Evolutionary conservation across 73 alveolate species (phyloP).

Genomic region (Blepharisma japonicum): DNA sequence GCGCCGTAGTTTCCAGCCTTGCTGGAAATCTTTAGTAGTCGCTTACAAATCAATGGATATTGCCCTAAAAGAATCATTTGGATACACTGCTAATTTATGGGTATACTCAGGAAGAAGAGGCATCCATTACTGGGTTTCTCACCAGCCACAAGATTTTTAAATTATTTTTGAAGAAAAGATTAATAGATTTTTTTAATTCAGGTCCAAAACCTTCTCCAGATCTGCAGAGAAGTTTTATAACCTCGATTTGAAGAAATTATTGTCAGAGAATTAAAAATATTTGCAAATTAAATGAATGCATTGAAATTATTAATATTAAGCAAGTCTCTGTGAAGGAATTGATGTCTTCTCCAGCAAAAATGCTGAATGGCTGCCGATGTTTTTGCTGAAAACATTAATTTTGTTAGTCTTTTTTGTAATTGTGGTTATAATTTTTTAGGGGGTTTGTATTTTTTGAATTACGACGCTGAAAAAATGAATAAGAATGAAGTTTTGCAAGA

Average conservation of each 20-base stretch:
- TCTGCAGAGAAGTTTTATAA: background rate
- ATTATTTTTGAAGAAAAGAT: conserved; percentile 86
- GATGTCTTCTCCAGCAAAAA: too few relatives aligned
- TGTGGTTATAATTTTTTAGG: too few relatives aligned
- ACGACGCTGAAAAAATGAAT: too few relatives aligned
- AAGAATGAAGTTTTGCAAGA: too few relatives aligned
- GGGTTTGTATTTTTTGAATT: too few relatives aligned
- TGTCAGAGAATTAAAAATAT: background rate
- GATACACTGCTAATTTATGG: conserved; percentile 79
- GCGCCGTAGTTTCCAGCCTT: conserved; percentile 91
- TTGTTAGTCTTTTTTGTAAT: too few relatives aligned
- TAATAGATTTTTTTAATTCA: conserved; percentile 68
- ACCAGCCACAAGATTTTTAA: conserved; percentile 79
- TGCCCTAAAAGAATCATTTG: conserved; percentile 88
- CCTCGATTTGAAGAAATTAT: background rate
- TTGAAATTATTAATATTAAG: too few relatives aligned
- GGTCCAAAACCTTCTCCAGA: background rate
- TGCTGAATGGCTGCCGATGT: too few relatives aligned
- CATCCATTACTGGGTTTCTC: conserved; percentile 97
- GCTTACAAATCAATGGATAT: conserved; percentile 78
- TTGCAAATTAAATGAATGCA: conserved; percentile 5
- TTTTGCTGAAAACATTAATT: too few relatives aligned
- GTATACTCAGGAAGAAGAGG: conserved; percentile 99
- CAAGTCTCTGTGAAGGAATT: too few relatives aligned
- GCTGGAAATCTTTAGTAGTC: conserved; percentile 90